Conservation (phyloP, 768 basidiomycete species). For the Daedaleopsis sinensis region DNA sequence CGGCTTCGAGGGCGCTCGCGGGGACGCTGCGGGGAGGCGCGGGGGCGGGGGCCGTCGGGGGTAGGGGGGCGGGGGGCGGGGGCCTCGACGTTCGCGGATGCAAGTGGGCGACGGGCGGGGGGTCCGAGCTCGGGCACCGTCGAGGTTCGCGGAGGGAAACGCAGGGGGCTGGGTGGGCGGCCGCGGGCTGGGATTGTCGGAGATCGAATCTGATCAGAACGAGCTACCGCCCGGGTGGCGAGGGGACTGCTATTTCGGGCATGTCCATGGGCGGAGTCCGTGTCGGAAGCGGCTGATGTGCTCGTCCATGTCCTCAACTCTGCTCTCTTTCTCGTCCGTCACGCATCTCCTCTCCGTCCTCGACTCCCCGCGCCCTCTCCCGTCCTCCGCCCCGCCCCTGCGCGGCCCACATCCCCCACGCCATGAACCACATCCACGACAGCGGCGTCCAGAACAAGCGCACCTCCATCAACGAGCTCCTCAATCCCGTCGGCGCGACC, state of each 20-base stretch:
- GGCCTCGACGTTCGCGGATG: slow-evolving; percentile 15
- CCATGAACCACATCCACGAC: slow-evolving; percentile 47
- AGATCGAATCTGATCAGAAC: slow-evolving; percentile 22
- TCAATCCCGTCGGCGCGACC: slow-evolving; percentile 47
- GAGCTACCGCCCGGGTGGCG: slow-evolving; percentile 2
- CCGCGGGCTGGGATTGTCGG: not conserved
- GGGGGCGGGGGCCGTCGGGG: not conserved
- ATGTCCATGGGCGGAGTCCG: slow-evolving; percentile 9
- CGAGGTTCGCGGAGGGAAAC: slow-evolving; percentile 18
- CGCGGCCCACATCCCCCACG: slow-evolving; percentile 2
- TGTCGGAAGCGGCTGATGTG: slow-evolving; percentile 15
- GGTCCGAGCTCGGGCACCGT: not conserved
- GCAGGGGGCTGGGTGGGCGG: not conserved
- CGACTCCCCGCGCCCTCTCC: slow-evolving; percentile 2
- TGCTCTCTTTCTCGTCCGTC: slow-evolving; percentile 1
- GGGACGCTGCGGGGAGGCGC: not conserved
- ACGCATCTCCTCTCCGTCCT: slow-evolving; percentile 2
- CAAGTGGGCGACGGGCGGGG: not conserved
- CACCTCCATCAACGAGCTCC: slow-evolving; percentile 52
- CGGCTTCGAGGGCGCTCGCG: not conserved
- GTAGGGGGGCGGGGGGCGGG: not conserved
- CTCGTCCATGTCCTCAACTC: not conserved
- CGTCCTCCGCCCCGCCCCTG: slow-evolving; percentile 16
- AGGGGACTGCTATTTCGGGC: slow-evolving; percentile 6
- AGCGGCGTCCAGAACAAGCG: slow-evolving; percentile 41